These are phyloP conservation scores for Tuber aestivum DNA, from an alignment of 495 filamentous ascomycete species.

Conservation along the genomic window DNA sequence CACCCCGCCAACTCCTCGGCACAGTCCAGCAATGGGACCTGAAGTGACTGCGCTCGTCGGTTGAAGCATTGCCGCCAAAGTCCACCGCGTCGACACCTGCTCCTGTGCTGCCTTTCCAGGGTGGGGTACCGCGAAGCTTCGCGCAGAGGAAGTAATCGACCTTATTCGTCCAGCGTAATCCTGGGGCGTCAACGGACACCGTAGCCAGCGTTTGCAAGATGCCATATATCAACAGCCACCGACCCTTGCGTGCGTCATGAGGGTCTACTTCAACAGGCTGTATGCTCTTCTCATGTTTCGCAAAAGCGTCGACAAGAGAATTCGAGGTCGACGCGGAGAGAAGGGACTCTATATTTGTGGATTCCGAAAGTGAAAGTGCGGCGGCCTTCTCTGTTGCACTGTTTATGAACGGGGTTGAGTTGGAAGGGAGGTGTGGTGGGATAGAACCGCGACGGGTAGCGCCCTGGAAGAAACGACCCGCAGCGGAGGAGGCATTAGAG, in stretches of 20 bases:
- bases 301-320: conserved; percentile 57
- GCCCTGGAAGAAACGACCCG: conserved; percentile 41
- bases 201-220: conserved; percentile 63
- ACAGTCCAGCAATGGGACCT: conserved; percentile 59
- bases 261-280: conserved; percentile 50
- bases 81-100: conserved; percentile 37
- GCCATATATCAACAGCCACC: conserved; percentile 70
- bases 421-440: not conserved
- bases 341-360: conserved; percentile 61
- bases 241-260: conserved; percentile 56
- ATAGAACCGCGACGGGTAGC: conserved; percentile 24
- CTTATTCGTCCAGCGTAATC: conserved; percentile 54
- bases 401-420: conserved; percentile 11
- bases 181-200: conserved; percentile 60
- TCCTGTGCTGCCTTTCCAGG: conserved; percentile 51
- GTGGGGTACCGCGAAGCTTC: conserved; percentile 54
- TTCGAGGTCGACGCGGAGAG: conserved; percentile 50
- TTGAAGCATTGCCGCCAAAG: conserved; percentile 14
- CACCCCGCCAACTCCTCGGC: conserved; percentile 47
- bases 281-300: conserved; percentile 59
- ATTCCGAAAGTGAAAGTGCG: conserved; percentile 59
- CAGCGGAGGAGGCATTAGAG: conserved; percentile 27
- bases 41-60: conserved; percentile 53
- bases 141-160: conserved; percentile 62
- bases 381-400: conserved; percentile 42